phyloP scores from a whole-genome alignment of 2,329 filamentous ascomycete genomes.

The Chaetomium sp. region DNA sequence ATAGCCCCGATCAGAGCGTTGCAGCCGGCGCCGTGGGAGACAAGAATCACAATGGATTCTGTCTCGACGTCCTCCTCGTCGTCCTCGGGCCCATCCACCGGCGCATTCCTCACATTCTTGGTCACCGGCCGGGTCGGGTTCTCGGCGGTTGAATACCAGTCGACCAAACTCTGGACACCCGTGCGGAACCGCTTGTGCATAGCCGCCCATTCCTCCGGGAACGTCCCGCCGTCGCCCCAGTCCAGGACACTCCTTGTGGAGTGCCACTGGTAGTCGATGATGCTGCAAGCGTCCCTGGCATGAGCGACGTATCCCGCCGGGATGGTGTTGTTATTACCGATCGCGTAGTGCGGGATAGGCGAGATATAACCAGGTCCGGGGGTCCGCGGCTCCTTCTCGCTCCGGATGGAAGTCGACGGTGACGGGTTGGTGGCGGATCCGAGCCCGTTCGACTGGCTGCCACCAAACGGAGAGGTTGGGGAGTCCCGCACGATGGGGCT shows the following conservation, averaged over 20 bases:
- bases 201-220: conserved; percentile 88
- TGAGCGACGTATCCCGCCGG: conserved; percentile 85
- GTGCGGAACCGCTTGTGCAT: conserved; percentile 89
- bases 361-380: conserved; percentile 52
- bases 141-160: conserved; percentile 67
- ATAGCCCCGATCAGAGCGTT: conserved; percentile 92
- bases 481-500: conserved; percentile 17
- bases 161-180: conserved; percentile 70
- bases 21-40: conserved; percentile 92
- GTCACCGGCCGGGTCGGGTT: conserved; percentile 47
- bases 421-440: conserved; percentile 30
- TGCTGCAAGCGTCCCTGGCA: conserved; percentile 76
- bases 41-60: conserved; percentile 75
- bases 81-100: conserved; percentile 29
- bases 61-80: conserved; percentile 47
- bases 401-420: conserved; percentile 30
- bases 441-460: conserved; percentile 14
- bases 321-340: conserved; percentile 73
- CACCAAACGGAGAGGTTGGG: conserved; percentile 11
- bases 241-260: conserved; percentile 70
- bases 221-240: conserved; percentile 83
- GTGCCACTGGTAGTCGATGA: conserved; percentile 95
- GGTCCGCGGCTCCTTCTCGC: conserved; percentile 6
- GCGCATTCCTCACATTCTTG: conserved; percentile 40
- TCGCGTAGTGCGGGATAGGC: conserved; percentile 74